Base-by-base conservation (phyloP, 345 rosid genomes). In the Corchorus olitorius region DNA sequence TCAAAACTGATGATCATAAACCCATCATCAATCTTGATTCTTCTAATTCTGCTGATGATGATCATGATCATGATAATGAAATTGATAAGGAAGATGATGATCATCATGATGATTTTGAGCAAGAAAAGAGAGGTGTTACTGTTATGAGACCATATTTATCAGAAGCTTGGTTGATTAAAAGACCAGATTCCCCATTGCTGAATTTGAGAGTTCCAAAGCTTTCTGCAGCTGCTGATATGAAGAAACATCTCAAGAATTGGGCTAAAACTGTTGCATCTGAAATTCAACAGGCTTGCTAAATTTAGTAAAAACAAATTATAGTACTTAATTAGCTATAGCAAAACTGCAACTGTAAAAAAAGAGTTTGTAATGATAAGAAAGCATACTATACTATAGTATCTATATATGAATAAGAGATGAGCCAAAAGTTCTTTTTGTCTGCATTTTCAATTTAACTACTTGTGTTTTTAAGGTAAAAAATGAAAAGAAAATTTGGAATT, bases 111-210 rank as follows among this genome's bases (percentile, higher is more conserved):
- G 64, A 72, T 3, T 46, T 58, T 17, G 80, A 81, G 33, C 84
- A 64, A 59, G 75, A 84, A 22, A 63, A 50, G 45, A 77, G 19
- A 20, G 65, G 65, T 4, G 34, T 76, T 9, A 78, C 58, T 4
- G 34, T 76, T 9, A 78, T 62, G 35, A 85, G 92, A 70, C 92
- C 94, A 4, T 87, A 91, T 50, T 76, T 91, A 19, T 91, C 94
- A n/a, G 94, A 91, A 39, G 88, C 91, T 9, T 91, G 94, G 94
- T 70, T 87, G 54, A 85, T 91, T 54, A 85, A 56, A 78, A 85
- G 87, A 79, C 86, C 92, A 1, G 79, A 85, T 70, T 91, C 90
- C 11, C 88, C 92, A 3, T 75, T 89, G 49, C 48, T 87, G 65
- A 87, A 85, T 62, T 41, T 85, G 56, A 81, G 76, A 73, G 58